phyloP scores from a whole-genome alignment of 2,329 filamentous ascomycete genomes.

The Talaromyces pinophilus region DNA sequence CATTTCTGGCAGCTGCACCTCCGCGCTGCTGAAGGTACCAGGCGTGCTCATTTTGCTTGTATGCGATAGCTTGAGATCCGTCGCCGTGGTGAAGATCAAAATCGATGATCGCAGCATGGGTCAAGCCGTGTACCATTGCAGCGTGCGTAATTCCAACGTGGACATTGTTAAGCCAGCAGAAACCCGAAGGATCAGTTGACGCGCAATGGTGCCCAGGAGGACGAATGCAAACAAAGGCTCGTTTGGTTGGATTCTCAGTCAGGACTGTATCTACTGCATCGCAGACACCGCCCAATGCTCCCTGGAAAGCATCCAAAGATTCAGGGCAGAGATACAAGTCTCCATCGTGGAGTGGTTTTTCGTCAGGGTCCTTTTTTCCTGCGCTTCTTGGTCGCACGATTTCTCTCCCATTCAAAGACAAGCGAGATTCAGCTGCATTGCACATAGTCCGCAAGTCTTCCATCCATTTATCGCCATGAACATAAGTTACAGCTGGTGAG shows the following conservation, averaged over 20 bases:
- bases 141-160: constrained; percentile 95
- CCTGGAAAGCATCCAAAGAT: constrained; percentile 83
- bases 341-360: constrained; percentile 72
- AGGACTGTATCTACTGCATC: constrained; percentile 91
- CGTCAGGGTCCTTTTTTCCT: constrained; percentile 44
- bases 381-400: constrained; percentile 61
- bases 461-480: constrained; percentile 94
- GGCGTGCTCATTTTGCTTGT: constrained; percentile 80
- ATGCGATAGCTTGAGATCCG: constrained; percentile 92
- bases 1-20: constrained; percentile 65
- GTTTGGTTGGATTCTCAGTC: constrained; percentile 61
- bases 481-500: constrained; percentile 79
- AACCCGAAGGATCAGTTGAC: constrained; percentile 82
- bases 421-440: constrained; percentile 71
- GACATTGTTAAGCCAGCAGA: constrained; percentile 98
- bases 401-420: constrained; percentile 77
- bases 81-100: constrained; percentile 92
- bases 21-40: constrained; percentile 23
- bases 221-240: constrained; percentile 88
- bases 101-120: constrained; percentile 90
- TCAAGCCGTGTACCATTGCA: constrained; percentile 78
- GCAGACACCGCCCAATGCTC: constrained; percentile 86
- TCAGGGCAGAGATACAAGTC: constrained; percentile 89
- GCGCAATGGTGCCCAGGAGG: constrained; percentile 97
- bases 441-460: constrained; percentile 85